These are phyloP conservation scores for Globisporangium splendens DNA, from an alignment of 352 stramenopile species.

Conservation along the genomic window DNA sequence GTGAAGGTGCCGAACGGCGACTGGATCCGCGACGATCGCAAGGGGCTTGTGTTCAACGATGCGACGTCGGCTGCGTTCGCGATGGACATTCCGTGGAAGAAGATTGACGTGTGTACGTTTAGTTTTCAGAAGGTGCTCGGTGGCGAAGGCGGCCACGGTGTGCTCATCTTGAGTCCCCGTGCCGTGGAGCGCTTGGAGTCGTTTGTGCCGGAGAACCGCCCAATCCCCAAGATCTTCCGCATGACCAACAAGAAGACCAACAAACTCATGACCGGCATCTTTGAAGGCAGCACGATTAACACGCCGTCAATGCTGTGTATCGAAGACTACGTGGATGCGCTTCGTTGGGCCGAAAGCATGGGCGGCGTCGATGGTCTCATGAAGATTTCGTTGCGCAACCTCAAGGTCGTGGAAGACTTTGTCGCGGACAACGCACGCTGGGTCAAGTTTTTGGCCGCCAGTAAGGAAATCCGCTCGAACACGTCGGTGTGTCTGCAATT, in stretches of 20 bases:
- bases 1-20: slow-evolving; percentile 95
- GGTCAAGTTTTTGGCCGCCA: slow-evolving; percentile 96
- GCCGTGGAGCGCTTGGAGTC: slow-evolving; percentile 96
- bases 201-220: slow-evolving; percentile 86
- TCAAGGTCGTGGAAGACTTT: slow-evolving; percentile 95
- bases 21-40: slow-evolving; percentile 95
- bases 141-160: slow-evolving; percentile 96
- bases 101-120: slow-evolving; percentile 99
- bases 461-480: slow-evolving; percentile 92
- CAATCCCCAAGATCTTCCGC: slow-evolving; percentile 99
- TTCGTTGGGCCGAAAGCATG: slow-evolving; percentile 94
- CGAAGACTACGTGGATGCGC: slow-evolving; percentile 98
- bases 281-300: slow-evolving; percentile 99
- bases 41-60: slow-evolving; percentile 96
- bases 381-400: slow-evolving; percentile 92
- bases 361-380: slow-evolving; percentile 94
- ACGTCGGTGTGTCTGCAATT: slow-evolving; percentile 98
- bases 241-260: slow-evolving; percentile 96
- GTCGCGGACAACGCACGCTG: slow-evolving; percentile 93
- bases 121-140: slow-evolving; percentile 99
- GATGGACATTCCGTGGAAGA: slow-evolving; percentile 98
- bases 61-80: slow-evolving; percentile 97
- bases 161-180: slow-evolving; percentile 95
- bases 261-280: slow-evolving; percentile 93
- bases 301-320: slow-evolving; percentile 99